Conservation (phyloP, 768 basidiomycete species). For the Xerocomellus dryophilus region DNA sequence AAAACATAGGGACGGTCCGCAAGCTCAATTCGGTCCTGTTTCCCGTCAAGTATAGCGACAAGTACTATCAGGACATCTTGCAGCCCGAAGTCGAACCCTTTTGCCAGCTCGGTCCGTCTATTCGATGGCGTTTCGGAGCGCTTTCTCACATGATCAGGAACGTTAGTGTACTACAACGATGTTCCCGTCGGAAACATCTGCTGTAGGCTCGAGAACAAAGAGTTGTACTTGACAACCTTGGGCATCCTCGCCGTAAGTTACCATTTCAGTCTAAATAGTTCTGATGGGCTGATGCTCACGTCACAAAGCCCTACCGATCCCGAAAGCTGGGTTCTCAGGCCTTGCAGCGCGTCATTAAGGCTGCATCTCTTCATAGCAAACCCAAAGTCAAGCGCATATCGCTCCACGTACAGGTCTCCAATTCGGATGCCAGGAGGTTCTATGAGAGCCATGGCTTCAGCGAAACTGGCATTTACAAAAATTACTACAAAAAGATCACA, state of each 20-base stretch:
- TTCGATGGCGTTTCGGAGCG: constrained; percentile 9
- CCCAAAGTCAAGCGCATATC: constrained; percentile 69
- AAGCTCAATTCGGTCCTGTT: constrained; percentile 76
- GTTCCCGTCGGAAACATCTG: constrained; percentile 87
- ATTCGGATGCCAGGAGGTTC: constrained; percentile 71
- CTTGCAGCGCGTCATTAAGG: constrained; percentile 62
- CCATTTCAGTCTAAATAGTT: constrained; percentile 9
- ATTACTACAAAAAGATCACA: constrained; percentile 87
- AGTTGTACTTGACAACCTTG: constrained; percentile 84
- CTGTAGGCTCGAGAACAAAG: constrained; percentile 72
- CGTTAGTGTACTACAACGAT: constrained; percentile 87
- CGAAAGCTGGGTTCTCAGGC: constrained; percentile 70
- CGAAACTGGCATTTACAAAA: constrained; percentile 59
- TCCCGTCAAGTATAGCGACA: constrained; percentile 85
- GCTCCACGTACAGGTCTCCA: constrained; percentile 86
- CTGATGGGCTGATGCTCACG: constrained; percentile 13
- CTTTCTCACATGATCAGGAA: constrained; percentile 27
- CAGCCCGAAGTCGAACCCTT: constrained; percentile 78
- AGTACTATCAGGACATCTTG: constrained; percentile 81
- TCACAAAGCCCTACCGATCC: constrained; percentile 75
- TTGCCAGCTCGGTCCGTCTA: constrained; percentile 78
- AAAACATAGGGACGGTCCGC: constrained; percentile 73
- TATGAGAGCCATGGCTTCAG: constrained; percentile 83
- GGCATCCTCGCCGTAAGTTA: constrained; percentile 78
- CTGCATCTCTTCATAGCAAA: constrained; percentile 57